phyloP scores from a whole-genome alignment of 2,329 filamentous ascomycete species.

The Helotiales sp. region DNA sequence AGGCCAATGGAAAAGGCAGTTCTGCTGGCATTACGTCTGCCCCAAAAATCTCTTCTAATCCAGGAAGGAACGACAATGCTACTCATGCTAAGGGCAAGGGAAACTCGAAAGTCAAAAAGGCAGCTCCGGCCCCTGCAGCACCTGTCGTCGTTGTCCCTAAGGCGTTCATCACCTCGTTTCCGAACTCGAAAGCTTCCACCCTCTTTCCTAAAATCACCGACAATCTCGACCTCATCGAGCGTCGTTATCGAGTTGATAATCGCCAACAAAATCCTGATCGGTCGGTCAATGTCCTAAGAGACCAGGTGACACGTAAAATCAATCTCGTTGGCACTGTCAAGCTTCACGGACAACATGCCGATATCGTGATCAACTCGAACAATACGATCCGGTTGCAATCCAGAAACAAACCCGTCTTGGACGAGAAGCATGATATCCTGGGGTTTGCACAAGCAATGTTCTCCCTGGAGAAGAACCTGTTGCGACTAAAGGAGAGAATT shows the following conservation, averaged over 20 bases:
- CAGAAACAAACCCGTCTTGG: slow-evolving; percentile 26
- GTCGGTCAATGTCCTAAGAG: neutral
- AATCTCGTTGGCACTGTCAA: slow-evolving; percentile 34
- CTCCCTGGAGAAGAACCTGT: slow-evolving; percentile 18
- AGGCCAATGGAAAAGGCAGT: neutral
- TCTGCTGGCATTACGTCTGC: neutral
- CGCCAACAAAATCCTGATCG: neutral
- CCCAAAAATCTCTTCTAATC: neutral
- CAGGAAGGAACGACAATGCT: neutral
- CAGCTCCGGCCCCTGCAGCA: neutral
- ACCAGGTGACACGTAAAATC: neutral
- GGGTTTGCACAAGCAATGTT: slow-evolving; percentile 23
- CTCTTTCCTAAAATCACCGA: slow-evolving; percentile 34
- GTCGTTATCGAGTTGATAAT: slow-evolving; percentile 11
- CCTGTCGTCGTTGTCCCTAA: neutral
- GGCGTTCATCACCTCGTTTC: neutral
- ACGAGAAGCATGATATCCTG: slow-evolving; percentile 16
- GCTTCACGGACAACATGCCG: slow-evolving; percentile 36
- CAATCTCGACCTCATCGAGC: slow-evolving; percentile 14
- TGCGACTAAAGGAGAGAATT: neutral
- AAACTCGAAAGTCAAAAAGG: neutral
- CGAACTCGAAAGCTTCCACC: slow-evolving; percentile 5
- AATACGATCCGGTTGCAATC: slow-evolving; percentile 31
- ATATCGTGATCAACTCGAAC: slow-evolving; percentile 30
- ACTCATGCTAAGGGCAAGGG: neutral